A percentile compares a stretch with the other conserved stretches of the same genome.
These are phyloP conservation scores for Barnettozyma sucrosica DNA, from an alignment of 805 yeast species.

Conservation along the genomic window DNA sequence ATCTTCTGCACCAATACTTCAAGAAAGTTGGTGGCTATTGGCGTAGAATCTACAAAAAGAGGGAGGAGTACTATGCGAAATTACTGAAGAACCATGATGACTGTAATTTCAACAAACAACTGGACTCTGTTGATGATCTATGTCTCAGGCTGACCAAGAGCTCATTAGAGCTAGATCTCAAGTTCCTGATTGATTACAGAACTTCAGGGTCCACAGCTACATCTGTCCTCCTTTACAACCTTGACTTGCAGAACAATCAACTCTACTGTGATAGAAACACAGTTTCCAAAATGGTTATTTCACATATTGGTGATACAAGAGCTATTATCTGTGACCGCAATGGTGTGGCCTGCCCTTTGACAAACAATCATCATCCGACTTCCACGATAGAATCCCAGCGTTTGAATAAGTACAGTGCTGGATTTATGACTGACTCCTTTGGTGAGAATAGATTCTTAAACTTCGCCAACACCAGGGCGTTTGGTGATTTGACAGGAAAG, in stretches of 20 bases:
- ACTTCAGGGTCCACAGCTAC: slow-evolving; percentile 68
- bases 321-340: slow-evolving; percentile 76
- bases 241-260: slow-evolving; percentile 18
- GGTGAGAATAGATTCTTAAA: slow-evolving; percentile 82
- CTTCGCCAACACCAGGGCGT: slow-evolving; percentile 88
- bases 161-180: slow-evolving; percentile 60
- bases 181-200: slow-evolving; percentile 35
- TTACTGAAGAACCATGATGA: slow-evolving; percentile 25
- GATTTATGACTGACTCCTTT: slow-evolving; percentile 76
- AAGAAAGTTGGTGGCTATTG: slow-evolving; percentile 73
- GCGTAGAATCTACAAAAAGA: slow-evolving; percentile 62
- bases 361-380: slow-evolving; percentile 82
- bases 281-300: slow-evolving; percentile 62
- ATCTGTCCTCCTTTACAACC: slow-evolving; percentile 50
- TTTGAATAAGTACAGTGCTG: slow-evolving; percentile 56
- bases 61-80: slow-evolving; percentile 30
- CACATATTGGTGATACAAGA: slow-evolving; percentile 91
- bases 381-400: slow-evolving; percentile 73
- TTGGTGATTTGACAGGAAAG: slow-evolving; percentile 84
- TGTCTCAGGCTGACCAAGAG: slow-evolving; percentile 56
- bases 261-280: slow-evolving; percentile 52
- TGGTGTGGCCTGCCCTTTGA: slow-evolving; percentile 76
- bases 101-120: slow-evolving; percentile 8
- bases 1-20: slow-evolving; percentile 49
- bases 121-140: slow-evolving; percentile 45